Conservation (phyloP, 2,329 filamentous ascomycete genomes). For the Fusarium verticillioides region DNA sequence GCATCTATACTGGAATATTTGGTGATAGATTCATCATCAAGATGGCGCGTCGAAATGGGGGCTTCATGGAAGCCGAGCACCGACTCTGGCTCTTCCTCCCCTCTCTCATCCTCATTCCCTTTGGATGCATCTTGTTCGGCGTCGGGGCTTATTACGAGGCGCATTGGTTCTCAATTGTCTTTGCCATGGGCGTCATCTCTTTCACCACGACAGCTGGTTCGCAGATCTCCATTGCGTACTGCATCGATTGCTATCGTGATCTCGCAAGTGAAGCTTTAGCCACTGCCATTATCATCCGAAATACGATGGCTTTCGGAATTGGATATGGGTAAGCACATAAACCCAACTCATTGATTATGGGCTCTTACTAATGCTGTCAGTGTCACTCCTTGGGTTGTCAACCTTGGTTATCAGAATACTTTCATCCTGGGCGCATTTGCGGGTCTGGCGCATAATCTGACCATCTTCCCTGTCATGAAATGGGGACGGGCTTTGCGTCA, state of each 20-base stretch:
- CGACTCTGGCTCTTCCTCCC: not conserved
- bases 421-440: not conserved
- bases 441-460: not conserved
- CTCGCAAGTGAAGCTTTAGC: not conserved
- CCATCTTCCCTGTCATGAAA: not conserved
- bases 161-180: not conserved
- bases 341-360: fast-evolving
- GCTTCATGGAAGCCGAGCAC: not conserved
- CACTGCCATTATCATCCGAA: not conserved
- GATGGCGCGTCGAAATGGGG: not conserved
- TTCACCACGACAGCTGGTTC: not conserved
- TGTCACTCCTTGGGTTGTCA: not conserved
- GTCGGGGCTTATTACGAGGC: not conserved
- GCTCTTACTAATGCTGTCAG: not conserved
- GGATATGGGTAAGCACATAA: not conserved
- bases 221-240: not conserved
- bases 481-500: not conserved
- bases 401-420: not conserved
- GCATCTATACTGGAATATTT: not conserved
- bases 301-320: not conserved
- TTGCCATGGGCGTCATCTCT: not conserved
- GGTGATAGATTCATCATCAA: not conserved
- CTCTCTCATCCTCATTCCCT: not conserved
- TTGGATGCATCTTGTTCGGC: not conserved
- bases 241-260: not conserved